Base-by-base conservation (phyloP, 2,329 filamentous ascomycete genomes). In the Penicillium verrucosum region DNA sequence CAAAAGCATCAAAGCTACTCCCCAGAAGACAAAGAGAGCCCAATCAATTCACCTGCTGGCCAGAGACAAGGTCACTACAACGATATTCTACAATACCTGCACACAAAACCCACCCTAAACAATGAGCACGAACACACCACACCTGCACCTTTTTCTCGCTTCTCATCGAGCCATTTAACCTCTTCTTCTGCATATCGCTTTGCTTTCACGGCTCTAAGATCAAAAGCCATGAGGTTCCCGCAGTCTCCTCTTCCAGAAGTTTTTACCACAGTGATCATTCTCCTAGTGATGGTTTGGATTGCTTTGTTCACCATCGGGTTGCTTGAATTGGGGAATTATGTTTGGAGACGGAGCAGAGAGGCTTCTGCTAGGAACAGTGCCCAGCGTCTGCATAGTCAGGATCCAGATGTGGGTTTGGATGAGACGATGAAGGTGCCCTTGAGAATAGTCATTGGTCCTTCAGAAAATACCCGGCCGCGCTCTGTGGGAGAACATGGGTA, bases 211-310 rank as follows among this genome's bases (percentile, higher is more conserved):
- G 54, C 54, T 36, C 21, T 64, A n/a, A 57, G 56, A 41, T 52
- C 42, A 6, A 44, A 52, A 1, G 41, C 48, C 4, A 21, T 41
- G 7, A 38, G 43, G 12, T 51, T 58, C 14, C 36, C 57, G 2
- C 52, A 43, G 0, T 46, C 56, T 21, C 42, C 51, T 4, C 30
- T 64, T 7, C 59, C 61, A 4, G 57, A 49, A 3, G 40, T 58
- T 0, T 61, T 63, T 23, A 57, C 60, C 2, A 59, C 60, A 0
- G 59, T 65, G 5, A 60, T 62, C 23, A 38, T 65, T 29, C 52
- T 67, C 6, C 49, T 68, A 9, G 54, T 49, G 12, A 47, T 68
- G 50, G 59, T 65, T 5, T 68, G 66, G 66, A 45, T 68, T 41
- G 59, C 58, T 3, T 60, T 67, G 4, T 50, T 68, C 16, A 58